These are phyloP conservation scores for Vitis hybrid DNA, from an alignment of 177 flowering plant species.

Conservation along the genomic window DNA sequence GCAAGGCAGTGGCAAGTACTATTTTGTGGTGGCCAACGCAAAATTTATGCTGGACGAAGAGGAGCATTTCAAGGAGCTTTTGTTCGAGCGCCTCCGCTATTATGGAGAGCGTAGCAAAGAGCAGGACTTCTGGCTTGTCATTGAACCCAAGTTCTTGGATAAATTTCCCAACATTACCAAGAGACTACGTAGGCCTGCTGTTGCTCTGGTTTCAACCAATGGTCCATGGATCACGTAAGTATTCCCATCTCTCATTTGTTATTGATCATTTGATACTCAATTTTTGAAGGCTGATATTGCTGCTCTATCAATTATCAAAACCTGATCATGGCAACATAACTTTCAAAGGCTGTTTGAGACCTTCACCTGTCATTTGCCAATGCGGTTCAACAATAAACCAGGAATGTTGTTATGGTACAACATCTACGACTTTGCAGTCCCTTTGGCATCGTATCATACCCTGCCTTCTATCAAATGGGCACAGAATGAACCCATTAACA, in stretches of 20 bases:
- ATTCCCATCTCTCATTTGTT: neutral
- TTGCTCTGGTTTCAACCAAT: conserved; percentile 93
- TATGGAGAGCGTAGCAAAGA: conserved; percentile 68
- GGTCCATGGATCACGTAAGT: conserved; percentile 93
- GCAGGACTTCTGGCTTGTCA: conserved; percentile 92
- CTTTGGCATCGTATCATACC: too few relatives aligned
- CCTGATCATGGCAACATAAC: too few relatives aligned
- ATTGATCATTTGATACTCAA: neutral
- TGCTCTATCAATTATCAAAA: too few relatives aligned
- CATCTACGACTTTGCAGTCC: too few relatives aligned
- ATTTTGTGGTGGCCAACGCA: conserved; percentile 92
- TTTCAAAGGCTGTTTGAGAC: too few relatives aligned
- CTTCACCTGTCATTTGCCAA: too few relatives aligned
- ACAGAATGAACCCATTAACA: too few relatives aligned
- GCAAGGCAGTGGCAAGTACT: conserved; percentile 43
- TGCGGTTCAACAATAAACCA: too few relatives aligned
- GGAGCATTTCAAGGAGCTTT: conserved; percentile 88
- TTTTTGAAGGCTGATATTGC: neutral
- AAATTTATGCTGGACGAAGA: conserved; percentile 98
- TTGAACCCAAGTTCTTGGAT: conserved; percentile 93
- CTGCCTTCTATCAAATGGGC: too few relatives aligned
- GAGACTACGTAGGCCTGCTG: conserved; percentile 86
- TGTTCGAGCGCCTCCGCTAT: conserved; percentile 68
- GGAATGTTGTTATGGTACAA: too few relatives aligned
- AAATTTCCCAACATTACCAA: conserved; percentile 78